Base-by-base conservation (phyloP, 805 yeast species). In the Danielia oregonensis region DNA sequence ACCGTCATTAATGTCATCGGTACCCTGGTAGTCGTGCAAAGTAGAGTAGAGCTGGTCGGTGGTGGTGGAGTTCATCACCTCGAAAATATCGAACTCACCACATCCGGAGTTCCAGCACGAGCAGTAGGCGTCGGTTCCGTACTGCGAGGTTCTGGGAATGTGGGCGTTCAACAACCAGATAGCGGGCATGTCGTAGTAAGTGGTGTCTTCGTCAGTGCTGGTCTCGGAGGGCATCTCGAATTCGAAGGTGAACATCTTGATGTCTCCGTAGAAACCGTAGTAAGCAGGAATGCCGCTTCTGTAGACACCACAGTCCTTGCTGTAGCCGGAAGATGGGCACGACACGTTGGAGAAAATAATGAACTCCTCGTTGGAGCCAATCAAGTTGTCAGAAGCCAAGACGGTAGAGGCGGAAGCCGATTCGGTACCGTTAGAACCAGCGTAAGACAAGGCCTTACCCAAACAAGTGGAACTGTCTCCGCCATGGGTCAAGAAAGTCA, bases 101-200 rank as follows among this genome's bases (percentile, higher is more conserved):
- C 88, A 80, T 8, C 89, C 91, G 18, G 82, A 70, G 29, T 73
- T 65, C 89, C 89, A 82, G 51, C 87, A 79, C 5, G 87, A 80
- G 57, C 88, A 82, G 52, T 76, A 77, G 24, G 64, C 61, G 44
- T 76, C 76, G 4, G 61, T 41, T 30, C 81, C 78, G 53, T 81
- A 82, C 58, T 82, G 88, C 3, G 88, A 63, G 13, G 88, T 82
- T 66, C 89, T 72, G 44, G 87, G 82, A 39, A 82, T 80, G 46
- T 77, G 72, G 19, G 86, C 82, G 46, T 82, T 82, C 51, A 82
- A 63, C 40, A 82, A 63, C 89, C 89, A 82, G 46, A 81, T 81
- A 14, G 86, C 88, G 7, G 89, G 86, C 78, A 81, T 62, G 55
- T 83, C 73, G 51, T 70, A 81, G 35, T 40, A 38, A 17, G 32